Evolutionary conservation across 192 early-diverging fungal species (phyloP).

Genomic region (Martensiomyces pterosporus): DNA sequence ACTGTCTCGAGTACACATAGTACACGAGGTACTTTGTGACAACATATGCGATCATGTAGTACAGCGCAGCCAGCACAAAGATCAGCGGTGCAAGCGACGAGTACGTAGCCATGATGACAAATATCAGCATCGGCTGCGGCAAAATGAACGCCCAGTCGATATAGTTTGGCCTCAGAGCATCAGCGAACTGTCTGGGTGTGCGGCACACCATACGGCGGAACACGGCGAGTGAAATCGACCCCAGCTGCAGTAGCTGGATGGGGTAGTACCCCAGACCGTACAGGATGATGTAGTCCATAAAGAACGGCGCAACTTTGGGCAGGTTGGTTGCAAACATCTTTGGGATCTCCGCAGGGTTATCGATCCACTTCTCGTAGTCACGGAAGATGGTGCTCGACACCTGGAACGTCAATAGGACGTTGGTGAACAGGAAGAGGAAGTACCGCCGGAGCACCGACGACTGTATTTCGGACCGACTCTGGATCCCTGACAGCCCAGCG

Average conservation of each 20-base stretch:
- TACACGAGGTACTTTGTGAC: constrained; percentile 72
- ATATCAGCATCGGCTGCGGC: constrained; percentile 65
- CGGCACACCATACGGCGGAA: constrained; percentile 60
- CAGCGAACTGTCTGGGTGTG: constrained; percentile 74
- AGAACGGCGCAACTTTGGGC: constrained; percentile 71
- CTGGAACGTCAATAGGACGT: constrained; percentile 70
- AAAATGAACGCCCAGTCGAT: constrained; percentile 66
- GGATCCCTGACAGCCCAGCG: constrained; percentile 39
- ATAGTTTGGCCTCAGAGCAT: constrained; percentile 60
- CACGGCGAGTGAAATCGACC: constrained; percentile 54
- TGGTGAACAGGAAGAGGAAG: constrained; percentile 72
- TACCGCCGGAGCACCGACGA: constrained; percentile 54
- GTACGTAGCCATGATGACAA: constrained; percentile 71
- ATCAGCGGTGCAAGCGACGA: constrained; percentile 69
- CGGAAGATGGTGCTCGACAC: constrained; percentile 62
- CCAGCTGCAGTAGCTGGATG: constrained; percentile 63
- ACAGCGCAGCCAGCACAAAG: constrained; percentile 64
- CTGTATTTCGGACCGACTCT: constrained; percentile 41
- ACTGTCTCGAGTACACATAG: constrained; percentile 71
- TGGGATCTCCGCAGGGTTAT: constrained; percentile 62
- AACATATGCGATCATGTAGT: constrained; percentile 60
- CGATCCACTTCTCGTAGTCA: constrained; percentile 61
- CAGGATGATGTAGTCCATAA: constrained; percentile 72
- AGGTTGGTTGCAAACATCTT: constrained; percentile 62
- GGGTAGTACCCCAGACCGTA: constrained; percentile 66